Evolutionary conservation across 768 basidiomycete genomes (phyloP).

Genomic region (Pisolithus sp.): DNA sequence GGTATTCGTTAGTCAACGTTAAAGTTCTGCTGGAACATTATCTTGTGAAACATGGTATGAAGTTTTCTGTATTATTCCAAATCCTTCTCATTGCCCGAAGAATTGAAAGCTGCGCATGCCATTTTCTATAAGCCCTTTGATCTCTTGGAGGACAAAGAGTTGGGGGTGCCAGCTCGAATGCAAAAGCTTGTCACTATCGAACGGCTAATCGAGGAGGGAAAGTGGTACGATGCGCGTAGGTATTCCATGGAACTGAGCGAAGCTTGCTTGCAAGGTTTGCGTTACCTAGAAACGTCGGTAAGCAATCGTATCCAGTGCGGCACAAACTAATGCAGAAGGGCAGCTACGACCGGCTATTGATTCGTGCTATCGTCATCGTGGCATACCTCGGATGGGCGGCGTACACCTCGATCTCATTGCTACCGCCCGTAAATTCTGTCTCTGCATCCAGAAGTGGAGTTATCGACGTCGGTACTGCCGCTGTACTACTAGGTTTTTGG

Average conservation of each 20-base stretch:
- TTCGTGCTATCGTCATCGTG: constrained; percentile 58
- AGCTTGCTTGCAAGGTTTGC: constrained; percentile 51
- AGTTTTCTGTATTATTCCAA: not conserved
- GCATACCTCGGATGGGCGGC: constrained; percentile 79
- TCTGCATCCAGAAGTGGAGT: not conserved
- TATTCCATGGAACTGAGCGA: constrained; percentile 48
- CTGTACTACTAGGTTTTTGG: constrained; percentile 35
- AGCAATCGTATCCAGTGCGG: not conserved
- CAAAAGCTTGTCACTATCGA: constrained; percentile 38
- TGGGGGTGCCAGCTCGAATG: constrained; percentile 30
- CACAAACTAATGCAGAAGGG: constrained; percentile 4
- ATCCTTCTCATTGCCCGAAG: constrained; percentile 29
- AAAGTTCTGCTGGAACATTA: constrained; percentile 74
- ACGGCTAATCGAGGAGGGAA: constrained; percentile 32
- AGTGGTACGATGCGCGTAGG: constrained; percentile 46
- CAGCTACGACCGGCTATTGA: constrained; percentile 68
- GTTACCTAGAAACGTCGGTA: constrained; percentile 67
- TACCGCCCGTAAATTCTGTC: constrained; percentile 34
- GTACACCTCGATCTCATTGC: constrained; percentile 53
- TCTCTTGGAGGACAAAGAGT: constrained; percentile 34
- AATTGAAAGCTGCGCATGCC: constrained; percentile 51
- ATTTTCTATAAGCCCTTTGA: constrained; percentile 60
- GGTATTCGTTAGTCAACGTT: constrained; percentile 57
- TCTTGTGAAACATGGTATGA: constrained; percentile 65
- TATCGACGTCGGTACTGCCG: constrained; percentile 22